A percentile compares a stretch with the other conserved stretches of the same genome.
Conservation (phyloP, 164 flowering plant species). For the Dillenia turbinata region DNA sequence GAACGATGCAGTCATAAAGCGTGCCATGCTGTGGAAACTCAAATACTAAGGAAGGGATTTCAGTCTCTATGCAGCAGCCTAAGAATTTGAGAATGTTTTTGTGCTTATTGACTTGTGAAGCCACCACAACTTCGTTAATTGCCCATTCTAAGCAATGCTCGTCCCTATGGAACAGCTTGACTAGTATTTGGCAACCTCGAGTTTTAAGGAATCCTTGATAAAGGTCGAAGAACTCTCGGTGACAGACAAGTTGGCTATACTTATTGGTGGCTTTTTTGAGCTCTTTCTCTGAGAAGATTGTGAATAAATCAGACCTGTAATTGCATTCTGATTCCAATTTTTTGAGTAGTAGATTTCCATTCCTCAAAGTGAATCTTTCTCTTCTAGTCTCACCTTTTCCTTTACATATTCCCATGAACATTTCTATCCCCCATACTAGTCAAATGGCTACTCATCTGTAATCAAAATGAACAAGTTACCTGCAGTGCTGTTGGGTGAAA, state of each 20-base stretch:
- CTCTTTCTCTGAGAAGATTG: conserved; percentile 9
- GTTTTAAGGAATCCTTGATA: conserved; percentile 2
- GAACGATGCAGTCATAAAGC: not conserved
- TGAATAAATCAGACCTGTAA: conserved; percentile 11
- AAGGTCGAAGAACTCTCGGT: not conserved
- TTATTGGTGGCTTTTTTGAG: conserved; percentile 11
- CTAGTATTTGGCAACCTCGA: not conserved
- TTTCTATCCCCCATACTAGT: too few species aligned
- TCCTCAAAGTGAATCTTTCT: not conserved
- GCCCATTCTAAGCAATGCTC: not conserved
- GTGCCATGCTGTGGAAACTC: conserved; percentile 4
- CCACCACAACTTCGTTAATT: conserved; percentile 2
- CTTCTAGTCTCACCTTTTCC: not conserved
- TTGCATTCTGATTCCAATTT: not conserved
- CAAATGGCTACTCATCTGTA: too few species aligned
- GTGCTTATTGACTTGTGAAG: conserved; percentile 12
- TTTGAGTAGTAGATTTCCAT: conserved; percentile 9
- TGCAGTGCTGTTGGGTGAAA: too few species aligned
- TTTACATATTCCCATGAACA: too few species aligned
- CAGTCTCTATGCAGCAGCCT: conserved; percentile 19
- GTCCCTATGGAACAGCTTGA: conserved; percentile 1
- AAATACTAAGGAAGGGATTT: conserved; percentile 8
- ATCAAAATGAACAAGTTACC: too few species aligned
- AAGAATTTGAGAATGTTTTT: conserved; percentile 12
- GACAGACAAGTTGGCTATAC: not conserved